Conservation (phyloP, 371 early-diverging fungal species). For the Apophysomyces elegans region DNA sequence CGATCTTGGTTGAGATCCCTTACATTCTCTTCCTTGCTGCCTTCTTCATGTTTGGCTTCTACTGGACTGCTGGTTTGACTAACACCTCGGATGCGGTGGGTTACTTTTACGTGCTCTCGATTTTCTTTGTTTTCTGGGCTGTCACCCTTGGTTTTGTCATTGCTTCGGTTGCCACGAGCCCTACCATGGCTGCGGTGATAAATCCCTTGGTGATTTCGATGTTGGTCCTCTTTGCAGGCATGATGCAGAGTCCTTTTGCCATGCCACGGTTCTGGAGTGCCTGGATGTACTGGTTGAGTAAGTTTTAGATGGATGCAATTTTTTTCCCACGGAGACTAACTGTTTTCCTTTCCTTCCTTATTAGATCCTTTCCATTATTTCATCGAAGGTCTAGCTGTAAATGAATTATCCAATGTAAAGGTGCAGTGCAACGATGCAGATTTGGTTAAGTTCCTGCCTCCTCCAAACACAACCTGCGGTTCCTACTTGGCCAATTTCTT, state of each 20-base stretch:
- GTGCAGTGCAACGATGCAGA: slow-evolving; percentile 52
- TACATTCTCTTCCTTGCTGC: slow-evolving; percentile 54
- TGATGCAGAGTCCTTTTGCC: slow-evolving; percentile 50
- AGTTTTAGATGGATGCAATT: background rate
- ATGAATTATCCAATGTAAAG: slow-evolving; percentile 51
- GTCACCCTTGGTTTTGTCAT: slow-evolving; percentile 66
- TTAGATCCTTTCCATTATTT: slow-evolving; percentile 65
- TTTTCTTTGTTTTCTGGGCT: slow-evolving; percentile 58
- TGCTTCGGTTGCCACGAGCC: slow-evolving; percentile 58
- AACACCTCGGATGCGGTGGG: slow-evolving; percentile 39
- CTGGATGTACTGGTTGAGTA: slow-evolving; percentile 66
- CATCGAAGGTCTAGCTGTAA: slow-evolving; percentile 65
- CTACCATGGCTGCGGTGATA: slow-evolving; percentile 58
- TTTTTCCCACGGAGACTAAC: background rate
- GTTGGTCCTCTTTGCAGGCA: slow-evolving; percentile 62
- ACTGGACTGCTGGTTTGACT: slow-evolving; percentile 66
- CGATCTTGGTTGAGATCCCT: slow-evolving; percentile 57
- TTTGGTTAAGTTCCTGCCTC: slow-evolving; percentile 48
- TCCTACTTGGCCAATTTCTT: slow-evolving; percentile 56
- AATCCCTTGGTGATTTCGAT: slow-evolving; percentile 62
- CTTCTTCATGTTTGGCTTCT: slow-evolving; percentile 54
- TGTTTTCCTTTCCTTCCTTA: background rate
- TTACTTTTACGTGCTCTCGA: slow-evolving; percentile 57
- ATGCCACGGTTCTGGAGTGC: slow-evolving; percentile 69
- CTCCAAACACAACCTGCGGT: slow-evolving; percentile 56